Evolutionary conservation across 441 rosid species (phyloP).

Genomic region (Adansonia gregorii): DNA sequence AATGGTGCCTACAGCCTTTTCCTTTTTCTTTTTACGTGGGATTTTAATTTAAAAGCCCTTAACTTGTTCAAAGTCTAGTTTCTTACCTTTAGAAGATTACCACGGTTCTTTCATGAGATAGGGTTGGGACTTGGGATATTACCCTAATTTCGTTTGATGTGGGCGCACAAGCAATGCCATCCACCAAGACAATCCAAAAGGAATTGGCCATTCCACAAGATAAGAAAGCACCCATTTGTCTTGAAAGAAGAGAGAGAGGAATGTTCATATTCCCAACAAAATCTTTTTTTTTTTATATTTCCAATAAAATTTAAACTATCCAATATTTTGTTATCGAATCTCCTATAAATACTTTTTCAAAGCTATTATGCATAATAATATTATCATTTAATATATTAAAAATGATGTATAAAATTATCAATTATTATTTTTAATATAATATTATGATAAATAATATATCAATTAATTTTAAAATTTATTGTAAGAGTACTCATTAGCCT

Average conservation of each 20-base stretch:
- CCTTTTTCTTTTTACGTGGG: not conserved
- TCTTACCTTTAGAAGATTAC: constrained; percentile 19
- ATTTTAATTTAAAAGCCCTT: not conserved
- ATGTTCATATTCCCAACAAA: not conserved
- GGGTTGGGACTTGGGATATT: not conserved
- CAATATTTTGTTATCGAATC: too few relatives aligned
- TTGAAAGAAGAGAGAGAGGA: not conserved
- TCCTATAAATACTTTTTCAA: too few relatives aligned
- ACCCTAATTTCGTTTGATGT: constrained; percentile 25
- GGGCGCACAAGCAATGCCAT: not conserved
- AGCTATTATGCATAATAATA: too few relatives aligned
- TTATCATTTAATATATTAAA: too few relatives aligned
- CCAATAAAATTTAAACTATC: not conserved
- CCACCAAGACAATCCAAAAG: not conserved
- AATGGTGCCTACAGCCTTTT: not conserved
- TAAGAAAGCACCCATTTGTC: constrained; percentile 15
- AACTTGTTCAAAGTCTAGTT: constrained; percentile 19
- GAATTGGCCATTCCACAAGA: not conserved
- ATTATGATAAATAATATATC: too few relatives aligned
- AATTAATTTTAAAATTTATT: too few relatives aligned
- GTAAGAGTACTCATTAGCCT: too few relatives aligned
- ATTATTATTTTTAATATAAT: too few relatives aligned
- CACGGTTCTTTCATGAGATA: not conserved
- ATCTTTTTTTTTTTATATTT: not conserved
- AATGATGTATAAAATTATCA: too few relatives aligned